Percentiles rank a stretch among this genome's conserved stretches.
phyloP scores from a whole-genome alignment of 2,329 filamentous ascomycete genomes.

The Xylariaceae sp. region DNA sequence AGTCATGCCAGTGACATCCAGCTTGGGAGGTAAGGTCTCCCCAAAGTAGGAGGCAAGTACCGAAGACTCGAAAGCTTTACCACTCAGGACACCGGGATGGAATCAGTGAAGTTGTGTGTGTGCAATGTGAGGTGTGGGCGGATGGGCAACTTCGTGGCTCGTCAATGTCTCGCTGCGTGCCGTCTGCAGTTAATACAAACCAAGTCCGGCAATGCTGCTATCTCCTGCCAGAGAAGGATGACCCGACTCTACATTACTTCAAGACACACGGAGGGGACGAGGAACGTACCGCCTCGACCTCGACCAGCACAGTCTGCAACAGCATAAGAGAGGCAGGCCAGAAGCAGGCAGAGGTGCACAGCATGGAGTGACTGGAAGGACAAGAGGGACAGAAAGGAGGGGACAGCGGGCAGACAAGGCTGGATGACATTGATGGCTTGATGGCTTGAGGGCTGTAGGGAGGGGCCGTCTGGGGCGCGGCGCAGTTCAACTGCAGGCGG shows the following conservation, averaged over 20 bases:
- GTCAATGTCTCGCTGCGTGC: constrained; percentile 6
- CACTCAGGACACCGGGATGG: constrained; percentile 6
- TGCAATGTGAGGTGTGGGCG: constrained; percentile 7
- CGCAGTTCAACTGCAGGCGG: not conserved
- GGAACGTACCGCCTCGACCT: too few species aligned
- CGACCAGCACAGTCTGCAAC: too few species aligned
- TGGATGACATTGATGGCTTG: constrained; percentile 1
- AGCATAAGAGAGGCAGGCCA: too few species aligned
- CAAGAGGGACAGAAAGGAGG: not conserved
- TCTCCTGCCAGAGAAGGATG: not conserved
- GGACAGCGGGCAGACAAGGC: not conserved
- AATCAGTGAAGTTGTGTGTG: constrained; percentile 8
- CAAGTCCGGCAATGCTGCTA: too few species aligned
- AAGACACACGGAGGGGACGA: too few species aligned
- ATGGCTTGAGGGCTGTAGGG: not conserved
- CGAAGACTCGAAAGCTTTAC: too few species aligned
- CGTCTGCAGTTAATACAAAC: constrained; percentile 8
- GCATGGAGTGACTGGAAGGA: not conserved
- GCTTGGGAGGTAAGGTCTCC: too few species aligned
- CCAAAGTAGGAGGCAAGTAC: too few species aligned
- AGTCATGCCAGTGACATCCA: too few species aligned
- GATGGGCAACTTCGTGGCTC: constrained; percentile 11
- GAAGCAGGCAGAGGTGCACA: too few species aligned
- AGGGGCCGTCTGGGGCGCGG: not conserved
- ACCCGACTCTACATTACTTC: not conserved